Base-by-base conservation (phyloP, 2,329 filamentous ascomycete species). In the Aspergillus ochraceus region DNA sequence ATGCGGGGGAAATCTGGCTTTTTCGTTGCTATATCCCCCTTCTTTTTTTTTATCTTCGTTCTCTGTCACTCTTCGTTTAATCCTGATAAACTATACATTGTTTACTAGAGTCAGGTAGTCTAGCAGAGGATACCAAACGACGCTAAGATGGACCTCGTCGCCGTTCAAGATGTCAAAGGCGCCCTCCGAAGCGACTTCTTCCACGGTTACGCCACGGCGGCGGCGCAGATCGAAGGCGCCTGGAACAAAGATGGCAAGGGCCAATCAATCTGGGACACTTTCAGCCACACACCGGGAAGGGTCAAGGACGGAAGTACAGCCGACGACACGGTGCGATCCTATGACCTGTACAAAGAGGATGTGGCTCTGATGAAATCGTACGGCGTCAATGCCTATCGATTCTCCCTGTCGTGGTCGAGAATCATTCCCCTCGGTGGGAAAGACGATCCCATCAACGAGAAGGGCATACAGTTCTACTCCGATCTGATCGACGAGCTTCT, bases 221-320 rank as follows among this genome's bases (percentile, higher is more conserved):
- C 70, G 24, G 59, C 70, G 6, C 90, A 94, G 75, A 88, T 94
- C 66, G 91, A 95, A 79, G 91, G 91, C 58, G 86, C 87, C 55
- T 81, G 83, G 60, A 81, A 89, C 51, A 83, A 87, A 71, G 90
- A 92, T 71, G 90, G 90, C 65, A 89, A 90, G 66, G 89, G 85
- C 29, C 85, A 88, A 57, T 90, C 88, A 62, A 93, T 93, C 75
- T 94, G 90, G 90, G 91, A 94, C 76, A 87, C 84, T 22, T 94
- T 93, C 80, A 90, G 88, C 74, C 84, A 84, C 60, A 87, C 85
- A 55, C 86, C 88, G 10, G 90, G 89, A 68, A 93, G 92, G 77
- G 90, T 93, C 70, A 89, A 90, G 59, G 89, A 90, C 69, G 87
- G 85, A 61, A 87, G 83, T 67, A 89, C 86, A 20, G 90, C 90